Conservation (phyloP, 169 alveolate genomes). For the Plasmodium coatneyi region DNA sequence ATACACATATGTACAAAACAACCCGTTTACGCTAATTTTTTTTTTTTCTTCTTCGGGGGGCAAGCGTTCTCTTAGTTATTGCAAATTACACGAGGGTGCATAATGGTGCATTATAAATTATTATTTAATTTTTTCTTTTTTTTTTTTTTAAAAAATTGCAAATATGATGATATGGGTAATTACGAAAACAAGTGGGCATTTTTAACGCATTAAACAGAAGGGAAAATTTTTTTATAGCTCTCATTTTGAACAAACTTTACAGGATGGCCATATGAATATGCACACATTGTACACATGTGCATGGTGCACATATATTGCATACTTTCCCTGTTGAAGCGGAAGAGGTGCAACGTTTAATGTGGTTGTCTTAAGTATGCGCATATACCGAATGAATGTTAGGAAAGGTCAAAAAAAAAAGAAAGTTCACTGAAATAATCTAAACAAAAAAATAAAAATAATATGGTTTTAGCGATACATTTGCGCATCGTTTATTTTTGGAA, state of each 20-base stretch:
- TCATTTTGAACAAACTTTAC: neutral
- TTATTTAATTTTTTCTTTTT: neutral
- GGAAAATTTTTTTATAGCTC: neutral
- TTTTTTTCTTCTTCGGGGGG: neutral
- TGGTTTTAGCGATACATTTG: constrained; percentile 6
- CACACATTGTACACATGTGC: neutral
- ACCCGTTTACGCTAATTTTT: neutral
- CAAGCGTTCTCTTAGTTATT: neutral
- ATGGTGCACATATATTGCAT: constrained; percentile 1
- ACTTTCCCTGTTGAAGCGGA: neutral
- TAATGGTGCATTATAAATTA: constrained; percentile 50
- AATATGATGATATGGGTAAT: neutral
- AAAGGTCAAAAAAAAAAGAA: neutral
- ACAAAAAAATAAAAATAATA: neutral
- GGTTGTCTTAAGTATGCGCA: neutral
- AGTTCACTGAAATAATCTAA: neutral
- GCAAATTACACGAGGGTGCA: constrained; percentile 21
- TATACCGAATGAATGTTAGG: neutral
- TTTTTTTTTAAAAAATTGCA: neutral
- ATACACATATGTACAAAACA: neutral
- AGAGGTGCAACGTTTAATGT: neutral
- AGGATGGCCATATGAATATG: neutral
- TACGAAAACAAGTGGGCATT: neutral
- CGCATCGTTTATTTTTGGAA: neutral
- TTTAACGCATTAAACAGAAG: neutral